Evolutionary conservation across 192 early-diverging fungal genomes (phyloP), one percentile per base, ranked within the genome.

Genomic region (Glomus cerebriforme): DNA sequence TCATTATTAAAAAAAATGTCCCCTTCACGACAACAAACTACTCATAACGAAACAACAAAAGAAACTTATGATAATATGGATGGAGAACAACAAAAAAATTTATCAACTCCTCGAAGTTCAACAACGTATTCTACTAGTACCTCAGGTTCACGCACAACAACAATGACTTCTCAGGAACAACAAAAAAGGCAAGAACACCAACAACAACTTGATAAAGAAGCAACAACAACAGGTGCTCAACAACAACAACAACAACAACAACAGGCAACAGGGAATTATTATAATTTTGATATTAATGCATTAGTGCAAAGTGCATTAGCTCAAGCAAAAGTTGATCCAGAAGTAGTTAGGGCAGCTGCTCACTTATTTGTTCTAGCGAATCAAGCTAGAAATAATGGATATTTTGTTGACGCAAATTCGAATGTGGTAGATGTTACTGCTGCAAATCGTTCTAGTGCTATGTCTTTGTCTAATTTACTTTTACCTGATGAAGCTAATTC

Each of bases 321-420:
- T 6, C 73, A 75, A 22, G 58, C 73, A 34, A 75, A 75, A 75
- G 15, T 75, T 75, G 73, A 75, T 60, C 73, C 73, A 12, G 73
- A 75, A 39, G 73, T 75, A 32, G 73, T 75, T 75, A 12, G 6
- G 32, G 73, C 73, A 7, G 73, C 73, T 62, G 73, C 73, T 34
- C 49, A 60, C 1, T 62, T 75, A 37, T 32, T 59, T 47, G 6
- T 59, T n/a, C 35, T 75, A 62, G 29, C 73, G 2, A 75, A 75
- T 59, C 58, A 35, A 60, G 69, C 29, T 15, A 39, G 35, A 71
- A 71, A 71, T 70, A 47, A 24, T 15, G 67, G 67, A 10, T 70
- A 70, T 45, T 71, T 47, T 6, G 39, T 71, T 19, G 69, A 71
- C 8, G 13, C 69, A 24, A 71, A 47, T 71, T 47, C 35, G 39